phyloP scores from a whole-genome alignment of 495 filamentous ascomycete genomes.

The Hypoxylon trugodes region DNA sequence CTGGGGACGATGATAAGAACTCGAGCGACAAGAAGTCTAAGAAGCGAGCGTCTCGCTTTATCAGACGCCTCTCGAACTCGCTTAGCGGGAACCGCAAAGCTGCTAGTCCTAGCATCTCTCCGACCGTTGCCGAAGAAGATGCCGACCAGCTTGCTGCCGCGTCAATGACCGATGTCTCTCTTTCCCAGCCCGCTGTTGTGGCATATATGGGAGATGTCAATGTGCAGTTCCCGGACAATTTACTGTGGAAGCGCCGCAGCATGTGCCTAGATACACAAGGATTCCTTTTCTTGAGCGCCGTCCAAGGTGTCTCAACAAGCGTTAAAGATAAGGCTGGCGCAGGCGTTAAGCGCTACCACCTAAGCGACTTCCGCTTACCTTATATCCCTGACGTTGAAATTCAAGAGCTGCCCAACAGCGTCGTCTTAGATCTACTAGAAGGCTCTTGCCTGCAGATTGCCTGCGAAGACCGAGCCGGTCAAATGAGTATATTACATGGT shows the following conservation, averaged over 20 bases:
- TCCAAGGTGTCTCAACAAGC: slow-evolving; percentile 49
- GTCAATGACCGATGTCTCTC: slow-evolving; percentile 42
- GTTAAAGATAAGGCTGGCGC: slow-evolving; percentile 44
- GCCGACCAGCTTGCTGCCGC: slow-evolving; percentile 54
- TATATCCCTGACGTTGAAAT: slow-evolving; percentile 85
- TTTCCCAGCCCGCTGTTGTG: slow-evolving; percentile 56
- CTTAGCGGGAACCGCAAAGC: slow-evolving; percentile 63
- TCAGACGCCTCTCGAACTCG: slow-evolving; percentile 79
- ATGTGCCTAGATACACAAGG: slow-evolving; percentile 81
- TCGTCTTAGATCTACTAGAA: slow-evolving; percentile 82
- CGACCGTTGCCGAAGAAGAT: slow-evolving; percentile 71
- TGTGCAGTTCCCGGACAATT: slow-evolving; percentile 89
- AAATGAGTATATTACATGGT: slow-evolving; percentile 72
- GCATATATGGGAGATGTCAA: slow-evolving; percentile 85
- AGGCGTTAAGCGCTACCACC: slow-evolving; percentile 75
- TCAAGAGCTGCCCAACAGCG: slow-evolving; percentile 88
- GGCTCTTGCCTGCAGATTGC: slow-evolving; percentile 87
- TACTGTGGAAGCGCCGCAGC: slow-evolving; percentile 90
- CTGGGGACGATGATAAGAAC: slow-evolving; percentile 45
- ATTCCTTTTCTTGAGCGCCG: slow-evolving; percentile 74
- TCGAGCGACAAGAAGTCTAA: slow-evolving; percentile 64
- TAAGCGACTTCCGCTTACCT: slow-evolving; percentile 80
- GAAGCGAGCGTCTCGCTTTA: slow-evolving; percentile 75
- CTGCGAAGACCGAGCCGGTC: slow-evolving; percentile 79
- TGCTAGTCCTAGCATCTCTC: slow-evolving; percentile 64